These are phyloP conservation scores for Pseudogymnoascus sp. DNA, from an alignment of 2,329 filamentous ascomycete species.

Conservation along the genomic window DNA sequence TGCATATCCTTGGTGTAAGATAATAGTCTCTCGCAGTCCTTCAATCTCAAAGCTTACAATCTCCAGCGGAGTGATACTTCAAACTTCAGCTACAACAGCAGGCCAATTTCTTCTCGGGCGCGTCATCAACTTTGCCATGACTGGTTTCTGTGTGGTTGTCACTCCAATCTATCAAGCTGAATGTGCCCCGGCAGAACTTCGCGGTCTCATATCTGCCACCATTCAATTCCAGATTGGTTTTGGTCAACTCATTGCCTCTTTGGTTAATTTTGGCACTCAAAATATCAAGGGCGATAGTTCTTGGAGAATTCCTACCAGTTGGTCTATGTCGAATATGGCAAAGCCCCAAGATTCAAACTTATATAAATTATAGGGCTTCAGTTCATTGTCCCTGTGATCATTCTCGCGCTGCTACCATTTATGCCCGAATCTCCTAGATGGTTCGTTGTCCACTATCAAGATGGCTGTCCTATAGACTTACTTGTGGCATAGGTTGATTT, in stretches of 20 bases:
- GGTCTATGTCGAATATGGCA: too few relatives aligned
- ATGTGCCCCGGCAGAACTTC: not conserved
- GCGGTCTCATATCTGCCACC: not conserved
- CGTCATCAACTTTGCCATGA: slow-evolving; percentile 27
- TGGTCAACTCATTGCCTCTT: not conserved
- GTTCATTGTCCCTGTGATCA: too few relatives aligned
- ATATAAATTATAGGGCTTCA: too few relatives aligned
- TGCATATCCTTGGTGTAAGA: slow-evolving; percentile 18
- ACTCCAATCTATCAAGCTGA: slow-evolving; percentile 21
- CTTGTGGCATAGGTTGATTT: too few relatives aligned
- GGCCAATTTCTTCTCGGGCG: slow-evolving; percentile 28
- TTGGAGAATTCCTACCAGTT: not conserved
- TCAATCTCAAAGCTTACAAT: not conserved
- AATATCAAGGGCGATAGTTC: not conserved
- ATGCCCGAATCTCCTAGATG: too few relatives aligned
- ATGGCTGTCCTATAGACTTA: too few relatives aligned
- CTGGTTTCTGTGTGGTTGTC: slow-evolving; percentile 28
- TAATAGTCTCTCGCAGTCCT: not conserved
- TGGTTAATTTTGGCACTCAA: not conserved
- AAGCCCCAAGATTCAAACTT: not conserved
- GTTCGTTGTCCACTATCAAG: too few relatives aligned
- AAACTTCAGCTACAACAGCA: slow-evolving; percentile 24
- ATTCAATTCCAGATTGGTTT: not conserved
- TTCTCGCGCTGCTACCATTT: too few relatives aligned
- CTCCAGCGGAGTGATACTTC: slow-evolving; percentile 24